phyloP scores from a whole-genome alignment of 75 land plant species.

The Cryptomeria japonica region DNA sequence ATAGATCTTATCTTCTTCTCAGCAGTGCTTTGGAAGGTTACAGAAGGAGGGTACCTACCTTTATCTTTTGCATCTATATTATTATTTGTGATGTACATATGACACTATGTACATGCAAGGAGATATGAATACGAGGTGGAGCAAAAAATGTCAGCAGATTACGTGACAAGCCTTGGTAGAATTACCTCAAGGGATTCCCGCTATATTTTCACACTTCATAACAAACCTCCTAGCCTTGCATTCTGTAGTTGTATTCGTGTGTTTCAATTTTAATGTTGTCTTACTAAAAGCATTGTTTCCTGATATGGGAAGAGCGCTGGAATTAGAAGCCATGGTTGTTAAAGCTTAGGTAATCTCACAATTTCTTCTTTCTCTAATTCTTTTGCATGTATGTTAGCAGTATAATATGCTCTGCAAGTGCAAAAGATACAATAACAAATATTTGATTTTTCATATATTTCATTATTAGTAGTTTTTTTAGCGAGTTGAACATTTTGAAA shows the following conservation, averaged over 20 bases:
- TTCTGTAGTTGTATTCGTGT: conserved; percentile 57
- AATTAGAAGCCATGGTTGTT: not conserved
- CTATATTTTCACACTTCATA: conserved; percentile 56
- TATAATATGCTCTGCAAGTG: not conserved
- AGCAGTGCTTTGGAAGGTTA: conserved; percentile 34
- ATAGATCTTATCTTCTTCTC: conserved; percentile 34
- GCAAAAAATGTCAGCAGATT: conserved; percentile 44
- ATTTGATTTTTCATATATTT: too few relatives aligned
- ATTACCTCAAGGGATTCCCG: conserved; percentile 63
- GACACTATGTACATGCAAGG: conserved; percentile 57
- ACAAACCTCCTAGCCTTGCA: conserved; percentile 56
- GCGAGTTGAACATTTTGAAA: too few relatives aligned
- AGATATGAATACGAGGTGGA: conserved; percentile 45
- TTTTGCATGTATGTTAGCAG: not conserved
- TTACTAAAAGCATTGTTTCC: too few relatives aligned
- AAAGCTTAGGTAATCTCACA: not conserved
- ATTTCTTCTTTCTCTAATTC: not conserved
- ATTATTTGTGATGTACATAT: conserved; percentile 48
- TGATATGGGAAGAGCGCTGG: not conserved
- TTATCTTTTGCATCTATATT: conserved; percentile 49
- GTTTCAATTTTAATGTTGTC: conserved; percentile 53
- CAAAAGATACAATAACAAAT: too few relatives aligned
- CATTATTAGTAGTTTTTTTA: too few relatives aligned
- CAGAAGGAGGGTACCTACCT: conserved; percentile 50
- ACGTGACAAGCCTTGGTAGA: conserved; percentile 27